Percentiles rank a stretch among this genome's conserved stretches.
phyloP scores from a whole-genome alignment of 2,329 filamentous ascomycete genomes.

The Fusarium buharicum region DNA sequence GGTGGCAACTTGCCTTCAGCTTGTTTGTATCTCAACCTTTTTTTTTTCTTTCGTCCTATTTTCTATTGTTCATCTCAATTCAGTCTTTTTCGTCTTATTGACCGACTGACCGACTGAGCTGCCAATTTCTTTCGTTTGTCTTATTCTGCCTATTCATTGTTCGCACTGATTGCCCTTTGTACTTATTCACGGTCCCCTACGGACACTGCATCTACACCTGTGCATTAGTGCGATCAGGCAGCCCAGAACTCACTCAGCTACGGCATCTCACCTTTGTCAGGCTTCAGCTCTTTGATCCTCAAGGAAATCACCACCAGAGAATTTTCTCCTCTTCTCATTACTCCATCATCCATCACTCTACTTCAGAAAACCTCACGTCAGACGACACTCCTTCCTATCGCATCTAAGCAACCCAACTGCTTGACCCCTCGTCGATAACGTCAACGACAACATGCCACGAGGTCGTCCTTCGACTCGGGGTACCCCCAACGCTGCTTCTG shows the following conservation, averaged over 20 bases:
- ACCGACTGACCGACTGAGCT: not conserved
- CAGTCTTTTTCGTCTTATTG: not conserved
- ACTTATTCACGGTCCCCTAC: constrained; percentile 20
- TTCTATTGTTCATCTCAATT: constrained; percentile 16
- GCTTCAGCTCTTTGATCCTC: constrained; percentile 1
- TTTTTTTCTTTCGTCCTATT: constrained; percentile 14
- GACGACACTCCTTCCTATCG: not conserved
- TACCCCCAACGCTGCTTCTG: constrained; percentile 26
- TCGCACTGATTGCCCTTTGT: constrained; percentile 16
- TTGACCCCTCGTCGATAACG: constrained; percentile 17
- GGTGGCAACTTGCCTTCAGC: constrained; percentile 42
- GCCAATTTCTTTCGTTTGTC: constrained; percentile 4
- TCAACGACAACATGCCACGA: constrained; percentile 44
- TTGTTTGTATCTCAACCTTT: constrained; percentile 15
- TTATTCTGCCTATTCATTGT: constrained; percentile 11
- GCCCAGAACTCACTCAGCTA: constrained; percentile 20
- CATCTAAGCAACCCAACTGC: not conserved
- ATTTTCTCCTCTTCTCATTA: not conserved
- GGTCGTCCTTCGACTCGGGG: constrained; percentile 44
- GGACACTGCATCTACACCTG: constrained; percentile 18
- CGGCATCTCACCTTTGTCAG: constrained; percentile 7
- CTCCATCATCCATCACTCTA: not conserved
- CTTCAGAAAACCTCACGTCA: not conserved
- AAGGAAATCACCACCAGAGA: not conserved
- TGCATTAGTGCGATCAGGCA: constrained; percentile 34